Evolutionary conservation across 805 yeast genomes (phyloP).

Genomic region (Saccharomycopsis sp.): DNA sequence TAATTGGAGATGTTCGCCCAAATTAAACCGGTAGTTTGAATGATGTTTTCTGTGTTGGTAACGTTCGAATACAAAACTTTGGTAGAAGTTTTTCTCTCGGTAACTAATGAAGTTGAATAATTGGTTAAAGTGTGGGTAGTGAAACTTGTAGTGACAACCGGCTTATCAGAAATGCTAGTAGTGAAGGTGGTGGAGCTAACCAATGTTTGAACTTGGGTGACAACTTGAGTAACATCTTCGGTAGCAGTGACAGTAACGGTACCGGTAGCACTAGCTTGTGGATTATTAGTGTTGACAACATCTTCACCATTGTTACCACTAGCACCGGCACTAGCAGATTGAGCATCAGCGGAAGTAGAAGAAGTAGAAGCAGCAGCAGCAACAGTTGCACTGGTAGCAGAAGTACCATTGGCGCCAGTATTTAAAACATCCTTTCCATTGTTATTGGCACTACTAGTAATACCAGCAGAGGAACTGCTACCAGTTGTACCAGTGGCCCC

Average conservation of each 20-base stretch:
- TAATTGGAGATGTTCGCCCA: neutral
- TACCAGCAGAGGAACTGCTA: neutral
- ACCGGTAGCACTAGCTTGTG: neutral
- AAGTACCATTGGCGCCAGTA: neutral
- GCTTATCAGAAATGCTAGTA: neutral
- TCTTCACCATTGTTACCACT: neutral
- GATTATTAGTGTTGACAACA: no score
- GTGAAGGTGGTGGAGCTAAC: neutral
- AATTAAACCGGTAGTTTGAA: slow-evolving; percentile 6
- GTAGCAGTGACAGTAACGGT: neutral
- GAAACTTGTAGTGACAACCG: neutral
- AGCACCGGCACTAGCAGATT: neutral
- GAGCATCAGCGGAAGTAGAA: neutral
- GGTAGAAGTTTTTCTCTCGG: neutral
- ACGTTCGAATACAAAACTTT: neutral
- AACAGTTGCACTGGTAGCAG: neutral
- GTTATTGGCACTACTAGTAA: neutral
- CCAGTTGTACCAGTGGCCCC: neutral
- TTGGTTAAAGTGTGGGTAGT: neutral
- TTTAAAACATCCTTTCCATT: neutral
- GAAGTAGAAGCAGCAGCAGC: slow-evolving; percentile 1
- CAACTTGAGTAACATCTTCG: neutral
- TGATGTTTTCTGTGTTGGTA: neutral
- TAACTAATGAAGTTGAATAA: neutral
- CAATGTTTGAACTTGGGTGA: neutral